phyloP scores from a whole-genome alignment of 2,329 filamentous ascomycete species.

The Neoscytalidium dimidiatum region DNA sequence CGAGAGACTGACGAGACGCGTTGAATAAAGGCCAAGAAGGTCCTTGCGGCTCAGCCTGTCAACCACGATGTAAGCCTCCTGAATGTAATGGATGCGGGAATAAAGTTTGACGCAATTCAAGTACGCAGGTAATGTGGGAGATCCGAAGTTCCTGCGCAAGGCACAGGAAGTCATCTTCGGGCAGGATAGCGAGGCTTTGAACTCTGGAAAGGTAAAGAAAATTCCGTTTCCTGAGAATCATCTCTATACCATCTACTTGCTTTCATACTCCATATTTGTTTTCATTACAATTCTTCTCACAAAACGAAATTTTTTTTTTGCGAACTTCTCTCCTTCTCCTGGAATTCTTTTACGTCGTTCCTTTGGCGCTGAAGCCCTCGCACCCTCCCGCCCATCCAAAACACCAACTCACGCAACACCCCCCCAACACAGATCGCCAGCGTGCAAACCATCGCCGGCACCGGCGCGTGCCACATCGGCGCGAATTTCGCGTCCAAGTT shows the following conservation, averaged over 20 bases:
- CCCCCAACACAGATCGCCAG: constrained; percentile 34
- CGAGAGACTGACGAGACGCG: background rate
- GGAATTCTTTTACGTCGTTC: too few relatives aligned
- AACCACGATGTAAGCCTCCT: background rate
- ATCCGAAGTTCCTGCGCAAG: constrained; percentile 31
- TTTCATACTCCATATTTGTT: too few relatives aligned
- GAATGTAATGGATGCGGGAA: too few relatives aligned
- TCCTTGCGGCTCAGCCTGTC: background rate
- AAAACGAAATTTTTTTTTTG: too few relatives aligned
- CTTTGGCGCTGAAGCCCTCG: background rate
- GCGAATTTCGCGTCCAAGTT: constrained; percentile 32
- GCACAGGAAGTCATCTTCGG: constrained; percentile 37
- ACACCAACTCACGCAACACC: background rate
- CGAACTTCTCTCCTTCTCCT: too few relatives aligned
- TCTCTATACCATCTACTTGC: too few relatives aligned
- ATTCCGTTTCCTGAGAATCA: too few relatives aligned
- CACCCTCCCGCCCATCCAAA: too few relatives aligned
- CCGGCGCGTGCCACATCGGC: constrained; percentile 41
- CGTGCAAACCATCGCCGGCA: constrained; percentile 43
- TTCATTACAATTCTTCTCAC: background rate
- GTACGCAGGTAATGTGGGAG: constrained; percentile 40
- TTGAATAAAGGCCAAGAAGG: background rate
- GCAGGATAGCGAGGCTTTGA: constrained; percentile 18
- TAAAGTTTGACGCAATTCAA: constrained; percentile 24
- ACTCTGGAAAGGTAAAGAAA: background rate